Evolutionary conservation across 768 basidiomycete genomes (phyloP).

Genomic region (Agaricus blazei): DNA sequence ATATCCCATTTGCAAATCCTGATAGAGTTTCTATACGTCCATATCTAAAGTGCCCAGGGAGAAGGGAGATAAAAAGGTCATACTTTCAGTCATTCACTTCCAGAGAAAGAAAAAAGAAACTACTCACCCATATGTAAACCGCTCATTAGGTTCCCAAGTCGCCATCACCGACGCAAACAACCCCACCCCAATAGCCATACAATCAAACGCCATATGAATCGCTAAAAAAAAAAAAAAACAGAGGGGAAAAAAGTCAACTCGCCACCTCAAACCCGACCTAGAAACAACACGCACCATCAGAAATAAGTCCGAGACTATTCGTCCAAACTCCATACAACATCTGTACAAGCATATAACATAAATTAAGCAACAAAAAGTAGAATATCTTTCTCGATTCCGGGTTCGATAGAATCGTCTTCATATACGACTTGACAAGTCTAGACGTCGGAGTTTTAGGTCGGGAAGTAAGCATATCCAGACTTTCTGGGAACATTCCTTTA

Average conservation of each 20-base stretch:
- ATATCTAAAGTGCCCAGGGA: slow-evolving; percentile 47
- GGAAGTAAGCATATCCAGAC: slow-evolving; percentile 34
- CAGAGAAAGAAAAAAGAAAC: not conserved
- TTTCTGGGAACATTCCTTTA: slow-evolving; percentile 49
- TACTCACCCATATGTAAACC: slow-evolving; percentile 90
- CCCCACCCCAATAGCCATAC: slow-evolving; percentile 94
- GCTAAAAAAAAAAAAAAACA: slow-evolving; percentile 41
- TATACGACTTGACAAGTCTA: slow-evolving; percentile 58
- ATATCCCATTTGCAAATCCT: slow-evolving; percentile 97
- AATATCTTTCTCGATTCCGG: slow-evolving; percentile 93
- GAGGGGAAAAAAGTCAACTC: not conserved
- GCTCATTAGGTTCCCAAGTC: slow-evolving; percentile 92
- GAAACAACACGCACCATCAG: slow-evolving; percentile 62
- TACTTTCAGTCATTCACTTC: slow-evolving; percentile 1
- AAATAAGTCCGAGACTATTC: slow-evolving; percentile 93
- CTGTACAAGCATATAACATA: slow-evolving; percentile 95
- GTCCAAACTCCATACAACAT: slow-evolving; percentile 98
- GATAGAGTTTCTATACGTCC: slow-evolving; percentile 95
- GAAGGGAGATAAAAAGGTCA: not conserved
- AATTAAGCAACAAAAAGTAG: slow-evolving; percentile 92
- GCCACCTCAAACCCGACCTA: slow-evolving; percentile 2
- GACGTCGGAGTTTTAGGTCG: slow-evolving; percentile 49
- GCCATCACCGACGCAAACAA: slow-evolving; percentile 97
- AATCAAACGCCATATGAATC: slow-evolving; percentile 99
- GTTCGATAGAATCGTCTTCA: slow-evolving; percentile 89